Base-by-base conservation (phyloP, 495 filamentous ascomycete genomes). In the Coniosporium apollinis region DNA sequence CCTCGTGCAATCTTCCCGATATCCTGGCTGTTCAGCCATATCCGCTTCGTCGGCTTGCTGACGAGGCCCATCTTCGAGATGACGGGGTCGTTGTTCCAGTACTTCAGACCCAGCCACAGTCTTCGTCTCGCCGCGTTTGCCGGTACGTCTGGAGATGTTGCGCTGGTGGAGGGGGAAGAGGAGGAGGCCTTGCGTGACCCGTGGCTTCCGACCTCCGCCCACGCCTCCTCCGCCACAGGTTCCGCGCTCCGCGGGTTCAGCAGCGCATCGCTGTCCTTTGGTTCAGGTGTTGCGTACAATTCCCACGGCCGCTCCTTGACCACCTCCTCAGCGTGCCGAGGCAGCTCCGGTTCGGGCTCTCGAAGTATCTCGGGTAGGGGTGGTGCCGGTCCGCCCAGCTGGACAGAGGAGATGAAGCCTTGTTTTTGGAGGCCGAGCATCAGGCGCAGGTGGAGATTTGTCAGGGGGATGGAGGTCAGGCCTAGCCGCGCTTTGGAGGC, bases 101-200 rank as follows among this genome's bases (percentile, higher is more conserved):
- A 97, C 62, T 96, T 96, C 47, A 96, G 57, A 6, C 84, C 86
- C 6, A 97, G 48, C 89, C 89, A 97, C 5, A 97, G 57, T 31
- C 89, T 65, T 47, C 85, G 61, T 24, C 69, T 68, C 1, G 82
- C 65, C 4, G 86, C 64, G 58, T 94, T 96, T 44, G 66, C 70
- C n/a, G n/a, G n/a, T n/a, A n/a, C n/a, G n/a, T n/a, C n/a, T n/a
- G n/a, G n/a, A n/a, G n/a, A n/a, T n/a, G n/a, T n/a, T n/a, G n/a
- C n/a, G n/a, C n/a, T n/a, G n/a, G n/a, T n/a, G n/a, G n/a, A n/a
- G n/a, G n/a, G n/a, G n/a, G n/a, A n/a, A n/a, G n/a, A n/a, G n/a
- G n/a, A n/a, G n/a, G n/a, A n/a, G 35, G 74, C 71, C 17, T 83
- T 94, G 30, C 86, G 66, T 0, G 69, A 63, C 45, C 75, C 71